A percentile compares a stretch with the other conserved stretches of the same genome.
Conservation (phyloP, 1,139 yeast genomes). For the Lodderomyces theae region DNA sequence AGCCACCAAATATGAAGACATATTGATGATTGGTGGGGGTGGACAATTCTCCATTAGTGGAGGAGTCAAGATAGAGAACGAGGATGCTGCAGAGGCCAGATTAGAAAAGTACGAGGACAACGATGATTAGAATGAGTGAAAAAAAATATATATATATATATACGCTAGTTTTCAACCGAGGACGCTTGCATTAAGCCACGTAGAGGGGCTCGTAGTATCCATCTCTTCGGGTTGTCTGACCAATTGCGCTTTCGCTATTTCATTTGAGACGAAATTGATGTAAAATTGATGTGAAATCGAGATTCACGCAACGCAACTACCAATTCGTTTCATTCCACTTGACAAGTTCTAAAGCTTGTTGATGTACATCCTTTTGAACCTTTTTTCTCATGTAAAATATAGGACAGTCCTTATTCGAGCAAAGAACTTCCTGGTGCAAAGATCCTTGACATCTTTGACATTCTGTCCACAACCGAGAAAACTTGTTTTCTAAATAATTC, state of each 20-base stretch:
- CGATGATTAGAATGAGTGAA: slow-evolving; percentile 28
- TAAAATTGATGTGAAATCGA: no score
- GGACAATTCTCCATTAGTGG: slow-evolving; percentile 93
- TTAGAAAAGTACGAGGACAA: slow-evolving; percentile 47
- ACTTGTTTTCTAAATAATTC: slow-evolving; percentile 77
- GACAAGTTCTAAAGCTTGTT: slow-evolving; percentile 64
- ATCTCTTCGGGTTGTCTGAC: no score
- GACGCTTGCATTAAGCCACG: background rate
- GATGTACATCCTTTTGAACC: slow-evolving; percentile 81
- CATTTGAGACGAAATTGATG: no score
- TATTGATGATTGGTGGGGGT: slow-evolving; percentile 77
- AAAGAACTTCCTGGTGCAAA: slow-evolving; percentile 89
- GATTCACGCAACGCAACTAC: slow-evolving; percentile 25
- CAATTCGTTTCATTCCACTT: slow-evolving; percentile 69
- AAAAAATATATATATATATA: no score
- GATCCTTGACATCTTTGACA: slow-evolving; percentile 98
- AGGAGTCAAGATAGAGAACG: slow-evolving; percentile 65
- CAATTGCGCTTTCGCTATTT: no score
- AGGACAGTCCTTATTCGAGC: slow-evolving; percentile 96
- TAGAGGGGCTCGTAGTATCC: no score
- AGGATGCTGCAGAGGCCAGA: slow-evolving; percentile 60
- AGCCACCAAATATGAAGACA: slow-evolving; percentile 79
- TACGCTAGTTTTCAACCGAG: background rate
- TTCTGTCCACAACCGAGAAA: slow-evolving; percentile 93
- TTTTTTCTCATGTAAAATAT: slow-evolving; percentile 96